A percentile compares a stretch with the other conserved stretches of the same genome.
Conservation (phyloP, 2,329 filamentous ascomycete species). For the Fusarium citri region DNA sequence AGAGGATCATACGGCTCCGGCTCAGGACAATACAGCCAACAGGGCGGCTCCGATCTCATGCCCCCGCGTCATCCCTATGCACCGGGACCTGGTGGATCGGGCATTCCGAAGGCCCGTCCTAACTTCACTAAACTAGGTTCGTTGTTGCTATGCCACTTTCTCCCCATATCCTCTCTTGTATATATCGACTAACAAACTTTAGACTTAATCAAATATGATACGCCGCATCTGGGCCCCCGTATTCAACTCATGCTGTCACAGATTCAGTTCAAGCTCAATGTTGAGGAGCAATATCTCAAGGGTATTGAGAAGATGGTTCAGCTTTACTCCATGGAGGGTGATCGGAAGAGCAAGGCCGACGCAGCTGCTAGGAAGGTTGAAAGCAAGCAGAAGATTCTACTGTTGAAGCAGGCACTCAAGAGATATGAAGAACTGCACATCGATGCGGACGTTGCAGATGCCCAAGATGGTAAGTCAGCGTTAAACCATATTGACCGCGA, state of each 20-base stretch:
- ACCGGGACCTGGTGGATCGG: slow-evolving; percentile 71
- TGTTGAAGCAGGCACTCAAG: slow-evolving; percentile 94
- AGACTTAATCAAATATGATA: slow-evolving; percentile 99
- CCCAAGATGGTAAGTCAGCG: slow-evolving; percentile 76
- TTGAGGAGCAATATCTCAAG: slow-evolving; percentile 98
- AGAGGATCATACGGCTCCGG: slow-evolving; percentile 71
- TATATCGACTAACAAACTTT: slow-evolving; percentile 14
- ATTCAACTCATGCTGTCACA: slow-evolving; percentile 99
- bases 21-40: slow-evolving; percentile 62
- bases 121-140: slow-evolving; percentile 97
- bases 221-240: slow-evolving; percentile 91
- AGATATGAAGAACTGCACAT: slow-evolving; percentile 98
- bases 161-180: slow-evolving; percentile 1
- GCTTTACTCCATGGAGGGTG: slow-evolving; percentile 95
- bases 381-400: slow-evolving; percentile 97
- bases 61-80: slow-evolving; percentile 84
- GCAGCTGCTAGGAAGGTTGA: slow-evolving; percentile 90
- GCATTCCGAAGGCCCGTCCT: slow-evolving; percentile 78
- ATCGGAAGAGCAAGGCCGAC: slow-evolving; percentile 94
- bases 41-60: slow-evolving; percentile 78
- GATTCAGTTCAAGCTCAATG: slow-evolving; percentile 97
- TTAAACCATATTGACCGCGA: neutral
- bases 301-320: slow-evolving; percentile 99
- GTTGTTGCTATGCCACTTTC: slow-evolving; percentile 46
- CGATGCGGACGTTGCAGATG: slow-evolving; percentile 84